Evolutionary conservation across 1,284 basidiomycete genomes (phyloP), one percentile per base, ranked within the genome.

Genomic region (Fomitopsis schrenkii): DNA sequence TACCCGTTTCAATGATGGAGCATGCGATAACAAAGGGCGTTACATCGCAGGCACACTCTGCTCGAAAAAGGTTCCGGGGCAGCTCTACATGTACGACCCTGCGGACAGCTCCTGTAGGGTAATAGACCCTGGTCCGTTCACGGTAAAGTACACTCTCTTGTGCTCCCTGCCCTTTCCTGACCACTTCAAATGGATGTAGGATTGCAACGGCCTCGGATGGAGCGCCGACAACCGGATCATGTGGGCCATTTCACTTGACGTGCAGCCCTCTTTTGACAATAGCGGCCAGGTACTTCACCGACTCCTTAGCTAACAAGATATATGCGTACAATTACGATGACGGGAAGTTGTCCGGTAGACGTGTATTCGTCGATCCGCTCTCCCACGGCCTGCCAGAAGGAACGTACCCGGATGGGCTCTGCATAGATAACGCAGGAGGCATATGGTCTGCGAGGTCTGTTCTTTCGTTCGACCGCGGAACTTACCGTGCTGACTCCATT

Each of bases 1-100:
- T 64, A 83, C 80, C 26, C 80, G 87, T 52, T 88, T 90, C 75
- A 90, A 90, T 70, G 87, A 89, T 67, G 88, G 87, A 42, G 86
- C 80, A 5, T 89, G 87, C 68, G 87, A 89, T 67, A 79, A 75
- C 63, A 74, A 78, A 65, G 87, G 87, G 5, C 80, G 86, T 46
- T 89, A 85, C 70, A 82, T 88, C 66, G 83, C 85, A 45, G 88
- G 87, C 36, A 86, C 86, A 1, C 70, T 89, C 53, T 80, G 76
- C 66, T 83, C 81, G 48, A 74, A 77, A 65, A 73, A 72, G 26
- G 77, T 88, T 46, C 78, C 83, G 1, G 86, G 88, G 8, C 77
- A 81, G 65, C 73, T 89, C 50, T 88, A 83, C 72, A 77, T 78
- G 69, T 87, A 82, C 67, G 86, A 88, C 68, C 83, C 87, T 46